phyloP scores from a whole-genome alignment of 345 rosid genomes.

The Angophora floribunda region DNA sequence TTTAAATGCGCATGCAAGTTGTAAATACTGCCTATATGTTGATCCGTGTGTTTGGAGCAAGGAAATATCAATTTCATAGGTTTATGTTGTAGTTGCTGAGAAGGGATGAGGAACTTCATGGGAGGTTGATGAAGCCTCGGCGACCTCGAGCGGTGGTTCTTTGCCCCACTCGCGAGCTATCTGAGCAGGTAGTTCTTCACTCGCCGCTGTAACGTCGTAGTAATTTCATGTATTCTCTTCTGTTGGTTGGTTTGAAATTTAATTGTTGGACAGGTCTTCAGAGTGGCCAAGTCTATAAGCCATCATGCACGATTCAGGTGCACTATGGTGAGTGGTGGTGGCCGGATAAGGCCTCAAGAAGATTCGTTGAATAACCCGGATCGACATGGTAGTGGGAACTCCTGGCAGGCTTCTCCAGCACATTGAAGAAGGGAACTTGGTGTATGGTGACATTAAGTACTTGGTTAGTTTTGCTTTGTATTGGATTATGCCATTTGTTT shows the following conservation, averaged over 20 bases:
- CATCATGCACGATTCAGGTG: constrained; percentile 91
- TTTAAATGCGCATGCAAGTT: neutral
- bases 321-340: constrained; percentile 90
- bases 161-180: constrained; percentile 91
- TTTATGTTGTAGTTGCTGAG: constrained; percentile 55
- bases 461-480: constrained; percentile 27
- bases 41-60: neutral
- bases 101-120: constrained; percentile 61
- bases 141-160: constrained; percentile 91
- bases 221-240: neutral
- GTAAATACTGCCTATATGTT: neutral
- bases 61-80: neutral
- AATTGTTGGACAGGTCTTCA: constrained; percentile 53
- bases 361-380: constrained; percentile 66
- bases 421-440: constrained; percentile 85
- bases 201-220: neutral
- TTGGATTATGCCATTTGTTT: neutral
- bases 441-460: constrained; percentile 85
- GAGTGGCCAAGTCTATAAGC: constrained; percentile 82
- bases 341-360: constrained; percentile 81
- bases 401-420: constrained; percentile 98
- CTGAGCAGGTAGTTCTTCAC: constrained; percentile 63
- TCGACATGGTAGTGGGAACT: constrained; percentile 93
- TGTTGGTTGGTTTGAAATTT: neutral
- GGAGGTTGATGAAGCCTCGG: constrained; percentile 67